Base-by-base conservation (phyloP, 768 basidiomycete species). In the Chalciporus chontae region DNA sequence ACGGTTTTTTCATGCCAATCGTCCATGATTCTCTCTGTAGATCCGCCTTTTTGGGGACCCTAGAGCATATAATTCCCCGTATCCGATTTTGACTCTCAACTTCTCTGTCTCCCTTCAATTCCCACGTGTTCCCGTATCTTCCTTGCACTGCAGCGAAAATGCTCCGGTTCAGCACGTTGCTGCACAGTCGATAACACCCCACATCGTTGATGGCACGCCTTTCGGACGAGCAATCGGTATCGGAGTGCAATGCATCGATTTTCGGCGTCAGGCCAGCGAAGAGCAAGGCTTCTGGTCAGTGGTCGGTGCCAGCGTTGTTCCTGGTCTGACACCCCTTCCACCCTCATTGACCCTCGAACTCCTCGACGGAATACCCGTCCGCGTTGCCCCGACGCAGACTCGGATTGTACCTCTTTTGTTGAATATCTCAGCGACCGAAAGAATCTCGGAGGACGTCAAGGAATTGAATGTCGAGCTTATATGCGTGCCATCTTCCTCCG, bases 21-120 rank as follows among this genome's bases (percentile, higher is more conserved):
- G 27, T 34, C 21, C 38, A 41, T 27, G 24, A 47, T 40, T 39
- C 37, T 14, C 29, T 27, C 19, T 45, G 8, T 56, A 91, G 86
- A 90, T 93, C 49, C 75, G 91, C 54, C 74, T 93, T 41, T 94
- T 92, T 63, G 90, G 90, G 7, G 87, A 89, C 64, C 88, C 90
- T 9, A 68, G 56, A 27, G 67, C 63, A 14, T 56, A 68, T 9
- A 68, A 67, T 8, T 70, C 63, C 19, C 67, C 73, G 1, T 48
- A 70, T 4, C 90, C 90, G 0, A 69, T 73, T 11, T 78, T 89
- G 50, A 77, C 69, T 18, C 68, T 93, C 53, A 72, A 71, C 4
- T 56, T 91, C 41, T 63, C 65, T 0, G 70, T 84, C 21, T 68
- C 73, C 11, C 47, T 79, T 8, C 75, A 79, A 26, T 54, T 63